A percentile compares a stretch with the other conserved stretches of the same genome.
Evolutionary conservation across 75 land plant species (phyloP).

Genomic region (Ceratopteris richardii): DNA sequence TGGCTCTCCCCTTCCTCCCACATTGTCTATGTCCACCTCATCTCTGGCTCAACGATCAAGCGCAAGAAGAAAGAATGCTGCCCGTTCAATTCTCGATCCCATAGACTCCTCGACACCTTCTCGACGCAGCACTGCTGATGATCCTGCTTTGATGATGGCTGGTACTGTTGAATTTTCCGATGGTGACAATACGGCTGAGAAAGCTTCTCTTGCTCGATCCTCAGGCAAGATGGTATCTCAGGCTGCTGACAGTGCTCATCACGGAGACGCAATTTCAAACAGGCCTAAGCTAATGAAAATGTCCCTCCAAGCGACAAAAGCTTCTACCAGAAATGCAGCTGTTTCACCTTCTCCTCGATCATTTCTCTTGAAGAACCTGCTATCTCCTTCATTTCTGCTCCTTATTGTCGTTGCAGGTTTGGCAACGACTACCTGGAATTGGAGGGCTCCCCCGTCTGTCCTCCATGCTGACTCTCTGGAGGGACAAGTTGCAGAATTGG

Average conservation of each 20-base stretch:
- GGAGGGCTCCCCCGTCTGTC: neutral
- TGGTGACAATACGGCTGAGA: neutral
- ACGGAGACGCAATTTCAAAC: too few species aligned
- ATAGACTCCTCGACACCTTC: neutral
- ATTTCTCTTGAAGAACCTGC: neutral
- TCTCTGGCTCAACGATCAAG: neutral
- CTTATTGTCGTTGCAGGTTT: constrained; percentile 29
- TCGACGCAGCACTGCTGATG: neutral
- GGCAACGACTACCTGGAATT: constrained; percentile 13
- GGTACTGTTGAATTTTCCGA: too few species aligned
- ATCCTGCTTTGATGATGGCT: too few species aligned
- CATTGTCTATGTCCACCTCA: neutral
- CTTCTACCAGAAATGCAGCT: neutral
- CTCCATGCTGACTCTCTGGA: constrained; percentile 25
- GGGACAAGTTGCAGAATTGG: constrained; percentile 51
- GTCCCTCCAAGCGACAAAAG: neutral
- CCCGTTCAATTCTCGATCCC: too few species aligned
- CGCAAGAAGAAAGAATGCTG: neutral
- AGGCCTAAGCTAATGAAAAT: neutral
- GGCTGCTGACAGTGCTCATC: neutral
- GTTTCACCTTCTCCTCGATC: neutral
- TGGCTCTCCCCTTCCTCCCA: neutral
- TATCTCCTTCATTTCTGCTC: constrained; percentile 2
- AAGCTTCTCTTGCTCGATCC: neutral
- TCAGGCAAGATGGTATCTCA: neutral